Percentiles rank a stretch among this genome's conserved stretches.
Evolutionary conservation across 345 rosid genomes (phyloP).

Genomic region (Melaleuca quinquenervia): DNA sequence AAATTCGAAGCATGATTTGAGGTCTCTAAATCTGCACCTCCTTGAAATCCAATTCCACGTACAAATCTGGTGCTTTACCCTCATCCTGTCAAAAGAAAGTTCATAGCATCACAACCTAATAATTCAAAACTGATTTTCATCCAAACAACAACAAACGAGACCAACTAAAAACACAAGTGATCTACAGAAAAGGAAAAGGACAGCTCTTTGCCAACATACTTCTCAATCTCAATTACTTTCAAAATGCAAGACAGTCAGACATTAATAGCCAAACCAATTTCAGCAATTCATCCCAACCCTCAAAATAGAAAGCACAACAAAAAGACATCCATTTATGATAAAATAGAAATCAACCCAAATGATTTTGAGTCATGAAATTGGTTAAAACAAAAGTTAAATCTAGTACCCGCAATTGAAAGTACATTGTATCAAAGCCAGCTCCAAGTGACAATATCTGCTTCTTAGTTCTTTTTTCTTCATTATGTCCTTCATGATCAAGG

Average conservation of each 20-base stretch:
- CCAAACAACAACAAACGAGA: background rate
- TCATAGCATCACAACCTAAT: background rate
- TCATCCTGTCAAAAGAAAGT: constrained; percentile 51
- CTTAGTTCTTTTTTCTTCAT: constrained; percentile 15
- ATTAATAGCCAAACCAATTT: background rate
- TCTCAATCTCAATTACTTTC: background rate
- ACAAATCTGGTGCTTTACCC: constrained; percentile 64
- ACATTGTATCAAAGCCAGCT: constrained; percentile 91
- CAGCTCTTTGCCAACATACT: background rate
- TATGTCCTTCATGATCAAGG: constrained; percentile 34
- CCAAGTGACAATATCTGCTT: constrained; percentile 93
- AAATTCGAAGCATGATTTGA: background rate
- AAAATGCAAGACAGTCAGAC: background rate
- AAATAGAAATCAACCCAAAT: background rate
- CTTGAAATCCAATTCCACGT: constrained; percentile 91
- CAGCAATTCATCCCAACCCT: background rate
- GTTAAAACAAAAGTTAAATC: background rate
- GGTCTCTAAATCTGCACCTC: constrained; percentile 44
- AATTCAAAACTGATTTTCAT: background rate
- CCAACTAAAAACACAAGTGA: background rate
- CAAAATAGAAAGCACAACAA: background rate
- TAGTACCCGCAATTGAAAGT: constrained; percentile 75
- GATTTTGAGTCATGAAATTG: background rate
- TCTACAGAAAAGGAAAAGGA: background rate
- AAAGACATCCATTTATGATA: background rate